phyloP scores from a whole-genome alignment of 176 grass and related monocot species.

The Avena atlantica region DNA sequence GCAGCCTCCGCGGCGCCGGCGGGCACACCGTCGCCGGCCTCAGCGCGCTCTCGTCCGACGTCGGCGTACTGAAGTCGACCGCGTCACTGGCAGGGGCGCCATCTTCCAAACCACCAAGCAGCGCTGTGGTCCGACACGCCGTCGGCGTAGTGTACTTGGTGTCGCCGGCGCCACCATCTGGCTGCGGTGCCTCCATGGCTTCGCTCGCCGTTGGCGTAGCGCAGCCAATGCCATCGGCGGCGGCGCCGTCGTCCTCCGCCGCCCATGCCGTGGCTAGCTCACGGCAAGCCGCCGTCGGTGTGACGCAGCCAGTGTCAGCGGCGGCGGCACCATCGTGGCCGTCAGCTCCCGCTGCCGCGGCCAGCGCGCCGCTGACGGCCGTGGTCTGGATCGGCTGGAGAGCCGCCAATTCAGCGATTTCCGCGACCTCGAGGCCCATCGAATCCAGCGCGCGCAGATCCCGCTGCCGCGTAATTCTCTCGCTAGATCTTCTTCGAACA shows the following conservation, averaged over 20 bases:
- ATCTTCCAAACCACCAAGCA: background rate
- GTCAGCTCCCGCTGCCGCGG: conserved; percentile 40
- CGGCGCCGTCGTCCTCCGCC: conserved; percentile 16
- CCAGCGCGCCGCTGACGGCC: background rate
- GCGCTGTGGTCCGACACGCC: background rate
- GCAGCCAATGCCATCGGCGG: too few relatives aligned
- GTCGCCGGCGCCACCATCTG: background rate
- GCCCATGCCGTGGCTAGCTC: background rate
- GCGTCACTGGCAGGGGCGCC: background rate
- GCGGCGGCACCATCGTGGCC: background rate
- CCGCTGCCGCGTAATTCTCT: background rate
- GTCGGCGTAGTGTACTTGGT: conserved; percentile 59
- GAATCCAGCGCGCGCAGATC: background rate
- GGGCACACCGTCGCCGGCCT: conserved; percentile 57
- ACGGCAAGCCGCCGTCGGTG: background rate
- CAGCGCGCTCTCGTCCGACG: conserved; percentile 38
- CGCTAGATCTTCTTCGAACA: background rate
- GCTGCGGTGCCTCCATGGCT: background rate
- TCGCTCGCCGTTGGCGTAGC: conserved; percentile 26
- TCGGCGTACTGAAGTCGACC: conserved; percentile 12
- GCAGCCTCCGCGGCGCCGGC: conserved; percentile 65
- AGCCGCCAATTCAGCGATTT: conserved; percentile 53
- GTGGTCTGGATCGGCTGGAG: conserved; percentile 52
- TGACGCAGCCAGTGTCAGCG: conserved; percentile 46
- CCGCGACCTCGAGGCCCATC: conserved; percentile 58